phyloP scores from a whole-genome alignment of 495 filamentous ascomycete genomes.

The Neurospora sublineolata region DNA sequence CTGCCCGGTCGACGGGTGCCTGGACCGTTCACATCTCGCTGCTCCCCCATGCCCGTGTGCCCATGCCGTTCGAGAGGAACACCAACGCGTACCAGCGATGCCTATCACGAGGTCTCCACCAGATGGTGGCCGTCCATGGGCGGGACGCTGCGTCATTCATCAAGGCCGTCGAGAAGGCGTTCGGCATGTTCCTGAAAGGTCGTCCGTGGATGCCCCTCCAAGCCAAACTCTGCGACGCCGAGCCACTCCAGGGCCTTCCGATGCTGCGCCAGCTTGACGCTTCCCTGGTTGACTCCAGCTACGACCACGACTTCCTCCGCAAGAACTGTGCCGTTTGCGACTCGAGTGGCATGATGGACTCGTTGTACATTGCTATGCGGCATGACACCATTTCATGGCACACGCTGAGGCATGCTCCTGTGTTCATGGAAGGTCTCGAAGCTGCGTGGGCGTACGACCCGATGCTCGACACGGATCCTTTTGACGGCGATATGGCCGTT shows the following conservation, averaged over 20 bases:
- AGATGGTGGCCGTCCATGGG: slow-evolving; percentile 37
- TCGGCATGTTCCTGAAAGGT: slow-evolving; percentile 35
- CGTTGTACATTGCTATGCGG: slow-evolving; percentile 44
- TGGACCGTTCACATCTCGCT: slow-evolving; percentile 49
- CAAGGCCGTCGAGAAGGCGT: slow-evolving; percentile 35
- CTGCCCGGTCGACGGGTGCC: slow-evolving; percentile 19
- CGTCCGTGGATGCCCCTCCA: slow-evolving; percentile 43
- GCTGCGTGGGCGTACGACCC: slow-evolving; percentile 38
- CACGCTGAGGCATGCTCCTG: slow-evolving; percentile 32
- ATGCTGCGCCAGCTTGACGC: slow-evolving; percentile 41
- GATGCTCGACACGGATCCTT: slow-evolving; percentile 32
- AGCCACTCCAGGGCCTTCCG: slow-evolving; percentile 40
- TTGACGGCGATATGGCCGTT: slow-evolving; percentile 21
- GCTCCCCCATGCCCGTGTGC: slow-evolving; percentile 36
- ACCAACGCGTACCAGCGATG: slow-evolving; percentile 47
- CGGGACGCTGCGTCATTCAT: slow-evolving; percentile 36
- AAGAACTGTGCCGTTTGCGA: slow-evolving; percentile 39
- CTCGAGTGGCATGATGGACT: slow-evolving; percentile 39
- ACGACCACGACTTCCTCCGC: slow-evolving; percentile 37
- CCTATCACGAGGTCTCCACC: slow-evolving; percentile 44
- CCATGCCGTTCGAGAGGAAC: slow-evolving; percentile 48
- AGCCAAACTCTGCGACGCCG: slow-evolving; percentile 44
- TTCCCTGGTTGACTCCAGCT: slow-evolving; percentile 22
- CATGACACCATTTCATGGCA: slow-evolving; percentile 35
- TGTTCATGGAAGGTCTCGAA: slow-evolving; percentile 39